A percentile compares a stretch with the other conserved stretches of the same genome.
These are phyloP conservation scores for Saitozyma sp. DNA, from an alignment of 768 basidiomycete genomes.

Conservation along the genomic window DNA sequence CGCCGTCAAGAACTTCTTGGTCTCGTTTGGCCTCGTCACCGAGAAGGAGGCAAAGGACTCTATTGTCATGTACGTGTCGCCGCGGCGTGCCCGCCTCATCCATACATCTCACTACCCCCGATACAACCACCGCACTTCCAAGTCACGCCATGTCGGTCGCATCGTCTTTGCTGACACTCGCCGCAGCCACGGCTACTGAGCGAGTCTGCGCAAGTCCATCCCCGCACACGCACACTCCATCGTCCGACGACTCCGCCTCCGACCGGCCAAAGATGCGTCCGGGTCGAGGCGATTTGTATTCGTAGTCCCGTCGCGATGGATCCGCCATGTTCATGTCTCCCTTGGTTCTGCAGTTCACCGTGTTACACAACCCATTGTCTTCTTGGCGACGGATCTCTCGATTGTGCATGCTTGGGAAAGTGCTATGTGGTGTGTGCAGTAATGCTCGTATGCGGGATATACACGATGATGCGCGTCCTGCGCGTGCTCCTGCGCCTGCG, in stretches of 20 bases:
- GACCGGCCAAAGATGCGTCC: background rate
- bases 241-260: background rate
- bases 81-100: background rate
- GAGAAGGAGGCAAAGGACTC: constrained; percentile 54
- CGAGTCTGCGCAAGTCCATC: background rate
- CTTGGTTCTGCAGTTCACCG: too few relatives aligned
- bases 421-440: too few relatives aligned
- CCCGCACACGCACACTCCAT: background rate
- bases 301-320: too few relatives aligned
- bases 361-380: background rate
- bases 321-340: too few relatives aligned
- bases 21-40: constrained; percentile 56
- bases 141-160: too few relatives aligned
- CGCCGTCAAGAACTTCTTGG: constrained; percentile 86
- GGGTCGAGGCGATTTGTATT: too few relatives aligned
- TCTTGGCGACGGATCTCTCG: too few relatives aligned
- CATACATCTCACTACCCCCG: too few relatives aligned
- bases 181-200: constrained; percentile 46
- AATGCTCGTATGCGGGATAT: too few relatives aligned
- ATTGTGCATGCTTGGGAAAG: too few relatives aligned
- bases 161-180: constrained; percentile 5
- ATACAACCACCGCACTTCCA: background rate
- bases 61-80: constrained; percentile 46
- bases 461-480: too few relatives aligned
- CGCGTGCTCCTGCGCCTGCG: too few relatives aligned